Percentiles rank a stretch among this genome's conserved stretches.
These are phyloP conservation scores for Tephrocybe sp. DNA, from an alignment of 768 basidiomycete species.

Conservation along the genomic window DNA sequence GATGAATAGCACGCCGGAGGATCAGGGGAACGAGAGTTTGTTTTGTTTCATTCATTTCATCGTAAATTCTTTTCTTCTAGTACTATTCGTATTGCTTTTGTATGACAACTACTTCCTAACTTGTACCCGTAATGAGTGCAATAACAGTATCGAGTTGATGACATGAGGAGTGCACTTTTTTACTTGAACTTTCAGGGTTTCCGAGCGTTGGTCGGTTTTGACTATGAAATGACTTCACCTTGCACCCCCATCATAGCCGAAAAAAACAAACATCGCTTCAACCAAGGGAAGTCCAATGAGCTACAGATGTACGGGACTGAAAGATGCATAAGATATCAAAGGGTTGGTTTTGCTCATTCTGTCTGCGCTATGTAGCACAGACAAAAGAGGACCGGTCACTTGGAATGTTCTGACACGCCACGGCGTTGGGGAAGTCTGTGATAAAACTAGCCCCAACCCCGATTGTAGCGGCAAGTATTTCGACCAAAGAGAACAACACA, in stretches of 20 bases:
- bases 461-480: slow-evolving; percentile 19
- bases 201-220: no score
- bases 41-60: neutral
- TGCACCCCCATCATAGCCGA: no score
- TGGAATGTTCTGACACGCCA: slow-evolving; percentile 8
- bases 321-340: no score
- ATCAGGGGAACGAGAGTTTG: neutral
- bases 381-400: slow-evolving; percentile 1
- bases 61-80: neutral
- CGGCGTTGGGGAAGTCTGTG: slow-evolving; percentile 22
- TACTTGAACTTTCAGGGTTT: no score
- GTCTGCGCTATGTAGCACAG: neutral
- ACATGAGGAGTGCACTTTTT: neutral
- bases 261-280: no score
- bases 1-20: neutral
- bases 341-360: no score
- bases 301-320: no score
- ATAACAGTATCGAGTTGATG: neutral
- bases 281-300: no score
- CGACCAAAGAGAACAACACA: slow-evolving; percentile 20
- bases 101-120: neutral
- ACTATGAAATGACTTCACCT: no score
- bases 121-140: neutral
- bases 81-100: neutral
- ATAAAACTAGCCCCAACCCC: slow-evolving; percentile 27